phyloP scores from a whole-genome alignment of 352 stramenopile species.

The Phytophthora podocarpi region DNA sequence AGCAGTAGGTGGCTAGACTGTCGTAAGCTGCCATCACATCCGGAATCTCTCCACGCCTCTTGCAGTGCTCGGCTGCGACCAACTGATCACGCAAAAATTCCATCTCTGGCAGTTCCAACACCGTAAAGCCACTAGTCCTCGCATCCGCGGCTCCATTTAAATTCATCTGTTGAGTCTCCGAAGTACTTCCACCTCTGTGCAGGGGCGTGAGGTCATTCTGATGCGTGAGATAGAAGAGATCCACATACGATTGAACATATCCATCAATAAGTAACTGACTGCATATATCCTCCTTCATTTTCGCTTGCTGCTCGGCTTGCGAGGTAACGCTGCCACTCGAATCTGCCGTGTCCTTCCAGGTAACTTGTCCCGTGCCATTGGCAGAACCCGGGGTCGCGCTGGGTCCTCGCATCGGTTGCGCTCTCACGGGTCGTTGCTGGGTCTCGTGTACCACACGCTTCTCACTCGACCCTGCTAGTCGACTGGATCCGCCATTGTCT shows the following conservation, averaged over 20 bases:
- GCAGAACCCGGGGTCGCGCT: constrained; percentile 1
- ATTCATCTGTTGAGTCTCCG: neutral
- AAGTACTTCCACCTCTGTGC: constrained; percentile 2
- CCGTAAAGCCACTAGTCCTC: neutral
- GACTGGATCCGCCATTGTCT: constrained; percentile 2
- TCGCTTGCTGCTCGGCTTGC: constrained; percentile 48
- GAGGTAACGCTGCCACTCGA: constrained; percentile 18
- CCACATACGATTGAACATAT: constrained; percentile 94
- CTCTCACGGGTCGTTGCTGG: constrained; percentile 55
- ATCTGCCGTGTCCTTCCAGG: constrained; percentile 15
- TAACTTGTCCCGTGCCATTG: no score
- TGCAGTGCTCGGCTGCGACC: constrained; percentile 85
- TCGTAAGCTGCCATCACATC: constrained; percentile 89
- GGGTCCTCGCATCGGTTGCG: constrained; percentile 65
- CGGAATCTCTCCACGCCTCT: constrained; percentile 85
- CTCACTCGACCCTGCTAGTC: constrained; percentile 4
- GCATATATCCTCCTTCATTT: constrained; percentile 82
- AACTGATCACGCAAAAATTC: constrained; percentile 91
- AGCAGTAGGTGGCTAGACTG: constrained; percentile 72
- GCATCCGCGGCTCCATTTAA: neutral
- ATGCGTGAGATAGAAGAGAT: constrained; percentile 95
- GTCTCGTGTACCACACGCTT: constrained; percentile 46
- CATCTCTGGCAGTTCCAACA: constrained; percentile 64
- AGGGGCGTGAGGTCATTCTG: constrained; percentile 47
- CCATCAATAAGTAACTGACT: constrained; percentile 88